Conservation (phyloP, 306 rosid species). For the Coriaria nepalensis region DNA sequence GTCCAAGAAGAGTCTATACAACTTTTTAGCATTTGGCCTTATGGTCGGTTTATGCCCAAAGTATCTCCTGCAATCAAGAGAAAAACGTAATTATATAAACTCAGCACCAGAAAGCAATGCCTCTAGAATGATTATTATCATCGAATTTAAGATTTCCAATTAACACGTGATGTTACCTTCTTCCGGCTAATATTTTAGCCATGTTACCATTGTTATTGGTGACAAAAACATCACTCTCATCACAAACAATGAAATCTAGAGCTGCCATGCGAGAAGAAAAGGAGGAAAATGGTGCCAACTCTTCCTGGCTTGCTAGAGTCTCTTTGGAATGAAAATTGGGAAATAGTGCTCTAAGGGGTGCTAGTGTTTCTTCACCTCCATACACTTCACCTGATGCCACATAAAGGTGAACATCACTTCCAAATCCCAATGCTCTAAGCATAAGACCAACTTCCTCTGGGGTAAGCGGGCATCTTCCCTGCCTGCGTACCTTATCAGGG, state of each 20-base stretch:
- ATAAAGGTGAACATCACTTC: constrained; percentile 58
- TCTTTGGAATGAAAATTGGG: constrained; percentile 77
- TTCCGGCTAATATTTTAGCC: constrained; percentile 90
- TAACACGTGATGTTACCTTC: constrained; percentile 32
- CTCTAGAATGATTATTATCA: too few species aligned
- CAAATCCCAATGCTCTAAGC: constrained; percentile 75
- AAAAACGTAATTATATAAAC: background rate
- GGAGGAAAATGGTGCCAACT: constrained; percentile 51
- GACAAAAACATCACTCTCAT: constrained; percentile 71
- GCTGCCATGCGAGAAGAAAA: constrained; percentile 98
- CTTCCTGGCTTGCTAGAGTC: constrained; percentile 50
- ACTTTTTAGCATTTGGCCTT: constrained; percentile 67
- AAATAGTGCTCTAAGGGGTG: constrained; percentile 66
- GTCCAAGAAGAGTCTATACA: constrained; percentile 38
- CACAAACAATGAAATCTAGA: constrained; percentile 63
- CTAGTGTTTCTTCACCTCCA: constrained; percentile 65
- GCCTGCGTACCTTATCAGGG: constrained; percentile 72
- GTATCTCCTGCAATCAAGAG: constrained; percentile 56
- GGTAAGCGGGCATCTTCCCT: constrained; percentile 89
- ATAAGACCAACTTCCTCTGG: constrained; percentile 92
- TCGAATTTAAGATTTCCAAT: too few species aligned
- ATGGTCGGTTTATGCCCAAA: constrained; percentile 80
- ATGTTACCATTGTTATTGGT: constrained; percentile 94
- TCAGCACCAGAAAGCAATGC: too few species aligned
- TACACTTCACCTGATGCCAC: constrained; percentile 94